phyloP scores from a whole-genome alignment of 2,329 filamentous ascomycete species.

The Sphaerulina musiva region DNA sequence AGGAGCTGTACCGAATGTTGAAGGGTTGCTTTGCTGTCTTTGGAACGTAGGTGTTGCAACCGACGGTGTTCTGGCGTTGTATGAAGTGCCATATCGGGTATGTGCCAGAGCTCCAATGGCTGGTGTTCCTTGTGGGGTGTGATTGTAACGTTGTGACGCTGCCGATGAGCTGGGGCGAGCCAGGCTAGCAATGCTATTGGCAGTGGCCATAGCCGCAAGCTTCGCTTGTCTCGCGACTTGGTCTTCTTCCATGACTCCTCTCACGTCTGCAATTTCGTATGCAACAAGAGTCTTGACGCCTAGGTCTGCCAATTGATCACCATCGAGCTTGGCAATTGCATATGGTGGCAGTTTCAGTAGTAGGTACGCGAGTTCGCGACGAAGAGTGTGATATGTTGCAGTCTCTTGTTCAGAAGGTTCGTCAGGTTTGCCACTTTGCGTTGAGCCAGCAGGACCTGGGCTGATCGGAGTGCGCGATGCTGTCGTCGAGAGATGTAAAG shows the following conservation, averaged over 20 bases:
- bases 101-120: slow-evolving; percentile 33
- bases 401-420: slow-evolving; percentile 57
- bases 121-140: slow-evolving; percentile 30
- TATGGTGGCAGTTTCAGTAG: slow-evolving; percentile 73
- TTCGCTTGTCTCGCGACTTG: slow-evolving; percentile 47
- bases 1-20: slow-evolving; percentile 26
- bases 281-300: slow-evolving; percentile 74
- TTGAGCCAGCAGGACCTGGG: slow-evolving; percentile 58
- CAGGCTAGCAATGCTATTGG: slow-evolving; percentile 28
- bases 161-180: slow-evolving; percentile 28
- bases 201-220: slow-evolving; percentile 31
- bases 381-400: slow-evolving; percentile 63
- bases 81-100: slow-evolving; percentile 32
- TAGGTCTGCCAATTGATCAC: slow-evolving; percentile 75
- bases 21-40: slow-evolving; percentile 26
- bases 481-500: slow-evolving; percentile 47
- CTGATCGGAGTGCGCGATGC: slow-evolving; percentile 37
- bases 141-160: slow-evolving; percentile 30
- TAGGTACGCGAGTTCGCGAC: slow-evolving; percentile 66
- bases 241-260: slow-evolving; percentile 78
- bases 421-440: slow-evolving; percentile 51
- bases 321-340: slow-evolving; percentile 77
- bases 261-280: slow-evolving; percentile 65
- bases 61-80: slow-evolving; percentile 23
- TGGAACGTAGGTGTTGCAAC: slow-evolving; percentile 24